Base-by-base conservation (phyloP, 1,284 basidiomycete genomes). In the Omphalotus olearius region DNA sequence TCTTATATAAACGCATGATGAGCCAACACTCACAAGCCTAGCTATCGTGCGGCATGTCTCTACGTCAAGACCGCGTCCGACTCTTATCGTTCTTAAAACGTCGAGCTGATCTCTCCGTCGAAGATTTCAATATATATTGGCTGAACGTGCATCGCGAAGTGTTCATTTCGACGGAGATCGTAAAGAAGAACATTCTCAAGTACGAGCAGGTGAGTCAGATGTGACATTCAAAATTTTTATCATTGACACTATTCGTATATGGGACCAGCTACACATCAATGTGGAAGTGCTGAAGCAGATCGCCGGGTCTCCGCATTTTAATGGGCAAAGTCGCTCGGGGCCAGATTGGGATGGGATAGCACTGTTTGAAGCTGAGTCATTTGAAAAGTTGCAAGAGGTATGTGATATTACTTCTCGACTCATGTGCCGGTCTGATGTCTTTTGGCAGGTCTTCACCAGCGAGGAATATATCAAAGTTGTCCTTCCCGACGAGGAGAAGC, bases 141-240 rank as follows among this genome's bases (percentile, higher is more conserved):
- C 11, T 47, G 2, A 47, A 46, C n/a, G 28, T 28, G 2, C 54
- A 56, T 17, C 30, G 36, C 30, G 14, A 49, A 10, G 20, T 59
- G 3, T 56, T 59, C 26, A 14, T 40, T 0, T 52, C 50, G 17
- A 26, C 56, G 14, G 47, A 50, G 0, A 48, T 57, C 16, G 51
- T 53, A 6, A 56, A 59, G 45, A 50, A 30, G 30, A 57, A 57
- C 30, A 11, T 57, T 20, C 37, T 57, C 30, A 56, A 52, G 41
- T 59, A 59, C 37, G 57, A 59, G 42, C 56, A 57, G 50, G 57
- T 57, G 17, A 2, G 50, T 45, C 7, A 3, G 30, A n/a, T n/a
- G n/a, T n/a, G n/a, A n/a, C n/a, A n/a, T n/a, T n/a, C n/a, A n/a
- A n/a, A n/a, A n/a, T n/a, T n/a, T n/a, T n/a, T n/a, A n/a, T n/a